Base-by-base conservation (phyloP, 2,329 filamentous ascomycete genomes). In the Tolypocladium sp. region DNA sequence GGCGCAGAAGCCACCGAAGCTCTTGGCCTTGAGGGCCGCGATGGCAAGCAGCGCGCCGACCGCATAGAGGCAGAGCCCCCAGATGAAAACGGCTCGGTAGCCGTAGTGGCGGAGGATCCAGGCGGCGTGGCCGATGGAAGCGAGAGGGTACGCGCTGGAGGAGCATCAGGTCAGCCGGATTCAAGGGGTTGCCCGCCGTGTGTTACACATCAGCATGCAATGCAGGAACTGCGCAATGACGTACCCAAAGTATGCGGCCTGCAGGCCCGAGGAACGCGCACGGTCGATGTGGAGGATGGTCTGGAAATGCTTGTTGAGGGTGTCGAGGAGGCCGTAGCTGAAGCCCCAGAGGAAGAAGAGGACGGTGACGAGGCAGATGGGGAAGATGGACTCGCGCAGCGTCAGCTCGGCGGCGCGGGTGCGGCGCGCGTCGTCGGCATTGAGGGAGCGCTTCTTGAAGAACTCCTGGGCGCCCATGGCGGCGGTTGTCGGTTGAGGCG, bases 1-100 rank as follows among this genome's bases (percentile, higher is more conserved):
- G 41, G 82, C 83, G 66, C 88, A 91, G 74, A 92, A 92, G 10
- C 89, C 90, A 33, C 80, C 83, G 67, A 92, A 92, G 20, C 84
- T 89, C 59, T 81, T 78, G 41, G 82, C 81, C 63, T 82, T 80
- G 65, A 86, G 81, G 61, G 79, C 82, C 0, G 80, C 77, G 57
- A 80, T 82, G 15, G 79, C 77, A n/a, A 83, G 72, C 55, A 84
- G 68, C n/a, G 79, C 81, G n/a, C 82, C 82, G 38, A 84, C 60
- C 2, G 83, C 85, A 70, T 91, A 90, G 52, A 91, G 79, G 59
- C 74, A 78, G 8, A 92, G 78, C 42, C 89, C 85, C 65, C 82
- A 80, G 67, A 90, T 88, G 70, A 90, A 89, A 40, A 86, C 86
- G 59, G 81, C 81, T 57, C 85, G 81, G 71, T 87, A 89, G 20